Evolutionary conservation across 2,329 filamentous ascomycete genomes (phyloP), one percentile per base, ranked within the genome.

Genomic region (Colletotrichum eremochloae): DNA sequence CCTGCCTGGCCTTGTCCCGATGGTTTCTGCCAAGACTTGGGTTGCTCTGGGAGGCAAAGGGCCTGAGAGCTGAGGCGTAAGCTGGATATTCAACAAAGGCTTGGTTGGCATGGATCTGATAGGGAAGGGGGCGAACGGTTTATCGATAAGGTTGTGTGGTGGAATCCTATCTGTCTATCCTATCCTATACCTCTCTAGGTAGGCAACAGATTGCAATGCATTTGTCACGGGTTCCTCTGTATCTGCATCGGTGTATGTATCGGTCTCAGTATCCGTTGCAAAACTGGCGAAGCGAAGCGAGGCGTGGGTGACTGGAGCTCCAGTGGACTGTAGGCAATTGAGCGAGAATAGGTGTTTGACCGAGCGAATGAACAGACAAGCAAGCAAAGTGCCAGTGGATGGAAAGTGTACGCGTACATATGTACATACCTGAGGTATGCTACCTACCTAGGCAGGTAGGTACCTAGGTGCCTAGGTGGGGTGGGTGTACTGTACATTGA

Each of bases 81-180:
- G 65, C 33, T 57, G 44, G 58, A 56, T 24, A 38, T 46, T 48
- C 67, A 24, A 31, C 56, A 48, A 46, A n/a, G 68, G 65, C 69
- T 62, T 68, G 69, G 69, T 7, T 9, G 9, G 36, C 11, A 11
- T 44, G 5, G 24, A n/a, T 44, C 57, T 63, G 65, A 60, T 55
- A 72, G 69, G 69, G 69, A 72, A 60, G 36, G 52, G 58, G 29
- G 63, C 65, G 58, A 53, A 53, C 64, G n/a, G 29, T 40, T 46
- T 31, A 64, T 56, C 55, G 53, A 68, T 64, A 68, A 69, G 62
- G 46, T 63, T 38, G 60, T 24, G 24, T 24, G 24, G 24, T 24
- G 24, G 24, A 24, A 24, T 24, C 24, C 24, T 24, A 24, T 24
- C 24, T 24, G 24, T 24, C 24, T 24, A 24, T 24, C 24, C 24